Evolutionary conservation across 306 rosid species (phyloP).

Genomic region (Dalbergia oliveri): DNA sequence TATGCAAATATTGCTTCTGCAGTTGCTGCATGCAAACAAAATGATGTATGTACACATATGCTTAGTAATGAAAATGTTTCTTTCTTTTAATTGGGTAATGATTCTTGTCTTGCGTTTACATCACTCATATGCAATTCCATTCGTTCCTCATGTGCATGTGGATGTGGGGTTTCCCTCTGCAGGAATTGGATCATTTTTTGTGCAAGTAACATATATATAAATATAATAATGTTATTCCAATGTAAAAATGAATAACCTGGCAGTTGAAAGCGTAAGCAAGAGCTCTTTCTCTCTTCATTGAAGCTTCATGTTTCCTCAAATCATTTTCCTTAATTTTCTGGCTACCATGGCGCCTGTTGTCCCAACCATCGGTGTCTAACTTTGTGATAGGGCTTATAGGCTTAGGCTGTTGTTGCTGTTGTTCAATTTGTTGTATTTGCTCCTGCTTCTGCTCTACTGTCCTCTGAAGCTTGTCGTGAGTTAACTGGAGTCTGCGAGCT

Average conservation of each 20-base stretch:
- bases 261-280: slow-evolving; percentile 78
- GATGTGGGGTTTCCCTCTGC: too few species aligned
- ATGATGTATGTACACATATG: background rate
- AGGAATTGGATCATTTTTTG: too few species aligned
- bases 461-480: slow-evolving; percentile 59
- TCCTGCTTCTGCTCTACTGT: slow-evolving; percentile 34
- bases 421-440: slow-evolving; percentile 32
- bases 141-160: background rate
- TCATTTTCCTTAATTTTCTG: slow-evolving; percentile 58
- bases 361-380: slow-evolving; percentile 50
- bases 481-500: slow-evolving; percentile 74
- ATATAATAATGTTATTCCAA: background rate
- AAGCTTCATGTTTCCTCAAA: slow-evolving; percentile 68
- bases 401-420: slow-evolving; percentile 40
- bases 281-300: slow-evolving; percentile 76
- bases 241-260: slow-evolving; percentile 57
- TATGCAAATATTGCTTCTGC: slow-evolving; percentile 53
- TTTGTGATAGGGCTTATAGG: slow-evolving; percentile 59
- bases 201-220: too few species aligned
- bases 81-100: background rate
- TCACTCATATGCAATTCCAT: background rate
- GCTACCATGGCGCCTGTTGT: slow-evolving; percentile 56
- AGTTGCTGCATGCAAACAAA: slow-evolving; percentile 40
- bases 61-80: background rate
- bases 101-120: background rate